Evolutionary conservation across 495 filamentous ascomycete genomes (phyloP).

Genomic region (Physcia stellaris): DNA sequence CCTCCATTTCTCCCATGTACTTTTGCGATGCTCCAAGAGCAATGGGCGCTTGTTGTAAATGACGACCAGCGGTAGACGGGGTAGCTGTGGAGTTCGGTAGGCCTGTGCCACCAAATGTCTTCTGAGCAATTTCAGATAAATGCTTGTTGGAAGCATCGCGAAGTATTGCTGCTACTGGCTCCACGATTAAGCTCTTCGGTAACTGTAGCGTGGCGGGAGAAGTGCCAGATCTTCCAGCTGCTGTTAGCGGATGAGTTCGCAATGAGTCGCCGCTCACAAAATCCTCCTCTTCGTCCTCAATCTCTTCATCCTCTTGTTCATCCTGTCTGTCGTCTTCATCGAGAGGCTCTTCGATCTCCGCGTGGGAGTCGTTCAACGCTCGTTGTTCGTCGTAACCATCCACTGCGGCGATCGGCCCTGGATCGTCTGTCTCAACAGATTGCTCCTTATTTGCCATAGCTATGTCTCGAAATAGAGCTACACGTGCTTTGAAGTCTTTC

Average conservation of each 20-base stretch:
- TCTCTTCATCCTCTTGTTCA: slow-evolving; percentile 20
- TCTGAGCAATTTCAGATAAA: slow-evolving; percentile 51
- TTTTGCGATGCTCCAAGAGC: slow-evolving; percentile 54
- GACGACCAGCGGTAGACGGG: slow-evolving; percentile 27
- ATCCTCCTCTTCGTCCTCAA: slow-evolving; percentile 13
- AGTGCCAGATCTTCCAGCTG: slow-evolving; percentile 48
- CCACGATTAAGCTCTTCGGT: slow-evolving; percentile 49
- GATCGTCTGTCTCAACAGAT: slow-evolving; percentile 9
- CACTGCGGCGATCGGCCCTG: no score
- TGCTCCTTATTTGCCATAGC: slow-evolving; percentile 19
- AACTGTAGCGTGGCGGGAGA: slow-evolving; percentile 56
- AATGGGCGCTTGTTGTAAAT: slow-evolving; percentile 52
- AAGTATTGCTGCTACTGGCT: slow-evolving; percentile 53
- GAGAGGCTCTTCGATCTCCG: slow-evolving; percentile 19
- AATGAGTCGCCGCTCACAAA: slow-evolving; percentile 21
- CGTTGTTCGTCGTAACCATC: not conserved
- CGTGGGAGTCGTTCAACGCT: not conserved
- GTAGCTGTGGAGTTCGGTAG: slow-evolving; percentile 62
- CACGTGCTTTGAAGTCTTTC: slow-evolving; percentile 34
- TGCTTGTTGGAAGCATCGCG: slow-evolving; percentile 56
- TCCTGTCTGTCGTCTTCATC: slow-evolving; percentile 11
- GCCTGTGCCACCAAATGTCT: slow-evolving; percentile 55
- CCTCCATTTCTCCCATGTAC: slow-evolving; percentile 71
- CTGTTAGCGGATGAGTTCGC: slow-evolving; percentile 53
- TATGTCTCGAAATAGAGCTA: slow-evolving; percentile 35